Evolutionary conservation across 2,329 filamentous ascomycete species (phyloP).

Genomic region (Shiraia sp.): DNA sequence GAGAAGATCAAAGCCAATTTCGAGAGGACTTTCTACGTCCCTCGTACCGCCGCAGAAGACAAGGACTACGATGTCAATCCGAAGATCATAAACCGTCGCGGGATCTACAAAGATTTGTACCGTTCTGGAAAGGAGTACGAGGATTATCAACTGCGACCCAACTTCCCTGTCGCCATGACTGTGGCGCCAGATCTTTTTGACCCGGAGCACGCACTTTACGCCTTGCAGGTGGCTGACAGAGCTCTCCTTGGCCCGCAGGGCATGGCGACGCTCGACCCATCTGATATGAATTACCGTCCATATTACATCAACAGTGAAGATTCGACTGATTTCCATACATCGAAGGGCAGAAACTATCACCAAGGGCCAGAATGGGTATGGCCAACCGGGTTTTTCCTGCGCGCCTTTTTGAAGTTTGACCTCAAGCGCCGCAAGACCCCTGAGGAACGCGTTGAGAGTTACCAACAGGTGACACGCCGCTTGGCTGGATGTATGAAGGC

Average conservation of each 20-base stretch:
- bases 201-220: constrained; percentile 73
- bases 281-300: constrained; percentile 88
- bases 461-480: constrained; percentile 89
- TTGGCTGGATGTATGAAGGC: constrained; percentile 83
- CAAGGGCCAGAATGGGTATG: constrained; percentile 98
- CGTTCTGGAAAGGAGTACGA: constrained; percentile 92
- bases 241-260: constrained; percentile 83
- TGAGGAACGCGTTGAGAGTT: constrained; percentile 79
- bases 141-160: constrained; percentile 93
- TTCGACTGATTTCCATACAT: constrained; percentile 84
- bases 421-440: constrained; percentile 68
- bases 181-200: constrained; percentile 89
- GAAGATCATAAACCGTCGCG: constrained; percentile 79
- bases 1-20: constrained; percentile 80
- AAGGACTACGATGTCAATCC: constrained; percentile 78
- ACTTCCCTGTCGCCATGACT: constrained; percentile 94
- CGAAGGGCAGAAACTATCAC: constrained; percentile 96
- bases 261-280: constrained; percentile 93
- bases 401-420: constrained; percentile 90
- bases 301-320: constrained; percentile 97
- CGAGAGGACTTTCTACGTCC: constrained; percentile 90
- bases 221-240: constrained; percentile 78
- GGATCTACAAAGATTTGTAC: constrained; percentile 98
- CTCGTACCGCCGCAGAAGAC: constrained; percentile 70
- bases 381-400: constrained; percentile 94